Evolutionary conservation across 2,329 filamentous ascomycete species (phyloP).

Genomic region (Aureobasidium lini): DNA sequence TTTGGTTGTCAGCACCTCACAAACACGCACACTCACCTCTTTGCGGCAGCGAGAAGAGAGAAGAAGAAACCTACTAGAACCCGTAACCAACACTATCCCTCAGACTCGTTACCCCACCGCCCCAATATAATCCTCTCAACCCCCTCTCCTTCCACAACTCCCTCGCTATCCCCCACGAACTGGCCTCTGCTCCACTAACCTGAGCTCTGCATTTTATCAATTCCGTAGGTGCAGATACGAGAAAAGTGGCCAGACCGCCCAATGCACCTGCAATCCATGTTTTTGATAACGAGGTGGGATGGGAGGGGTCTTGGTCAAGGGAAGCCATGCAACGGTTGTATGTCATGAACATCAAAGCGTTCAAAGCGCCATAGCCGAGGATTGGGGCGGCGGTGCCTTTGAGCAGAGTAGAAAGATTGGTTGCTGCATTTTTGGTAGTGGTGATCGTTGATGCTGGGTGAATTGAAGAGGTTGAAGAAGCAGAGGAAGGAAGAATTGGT

Average conservation of each 20-base stretch:
- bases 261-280: constrained; percentile 74
- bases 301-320: constrained; percentile 32
- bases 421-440: constrained; percentile 6
- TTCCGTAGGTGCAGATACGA: constrained; percentile 82
- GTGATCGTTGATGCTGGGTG: background rate
- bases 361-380: constrained; percentile 82
- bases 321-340: constrained; percentile 76
- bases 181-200: constrained; percentile 37
- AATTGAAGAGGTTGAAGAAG: background rate
- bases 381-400: constrained; percentile 75
- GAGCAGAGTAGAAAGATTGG: constrained; percentile 22
- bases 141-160: constrained; percentile 34
- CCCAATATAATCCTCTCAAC: constrained; percentile 67
- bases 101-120: constrained; percentile 71
- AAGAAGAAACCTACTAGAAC: constrained; percentile 58
- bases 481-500: background rate
- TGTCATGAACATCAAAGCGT: constrained; percentile 79
- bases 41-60: too few relatives aligned
- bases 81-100: constrained; percentile 90
- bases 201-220: constrained; percentile 86
- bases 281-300: constrained; percentile 30
- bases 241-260: constrained; percentile 77
- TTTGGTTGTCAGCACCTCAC: background rate
- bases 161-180: constrained; percentile 23
- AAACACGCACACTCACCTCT: background rate